Conservation (phyloP, 2,329 filamentous ascomycete species). For the Diaporthe amygdali region DNA sequence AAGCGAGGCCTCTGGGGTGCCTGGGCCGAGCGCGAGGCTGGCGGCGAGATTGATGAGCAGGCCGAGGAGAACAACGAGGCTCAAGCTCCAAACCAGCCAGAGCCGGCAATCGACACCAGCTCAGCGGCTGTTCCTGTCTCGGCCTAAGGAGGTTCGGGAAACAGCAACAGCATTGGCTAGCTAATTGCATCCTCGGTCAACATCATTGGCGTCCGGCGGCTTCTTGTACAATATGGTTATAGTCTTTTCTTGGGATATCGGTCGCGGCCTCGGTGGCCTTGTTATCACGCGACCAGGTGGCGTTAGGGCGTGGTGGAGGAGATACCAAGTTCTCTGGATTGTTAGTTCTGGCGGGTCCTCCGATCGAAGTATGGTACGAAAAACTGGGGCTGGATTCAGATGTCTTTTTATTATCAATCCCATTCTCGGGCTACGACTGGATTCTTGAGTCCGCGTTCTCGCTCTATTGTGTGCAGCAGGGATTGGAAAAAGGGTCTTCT, state of each 20-base stretch:
- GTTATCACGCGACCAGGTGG: conserved; percentile 24
- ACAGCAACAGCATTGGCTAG: neutral
- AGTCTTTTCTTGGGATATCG: conserved; percentile 9
- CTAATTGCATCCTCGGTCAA: neutral
- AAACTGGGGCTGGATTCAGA: conserved; percentile 3
- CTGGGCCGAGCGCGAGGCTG: conserved; percentile 84
- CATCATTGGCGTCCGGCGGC: neutral
- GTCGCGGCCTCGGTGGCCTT: conserved; percentile 7
- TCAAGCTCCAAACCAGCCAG: conserved; percentile 33
- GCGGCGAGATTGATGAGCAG: conserved; percentile 64
- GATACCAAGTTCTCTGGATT: conserved; percentile 21
- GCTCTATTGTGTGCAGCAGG: neutral
- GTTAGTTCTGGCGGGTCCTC: conserved; percentile 2
- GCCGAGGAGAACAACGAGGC: conserved; percentile 40
- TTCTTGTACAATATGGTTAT: conserved; percentile 25
- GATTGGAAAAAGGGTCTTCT: conserved; percentile 3
- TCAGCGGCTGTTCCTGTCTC: conserved; percentile 24
- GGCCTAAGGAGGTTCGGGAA: conserved; percentile 15
- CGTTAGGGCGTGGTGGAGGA: conserved; percentile 25
- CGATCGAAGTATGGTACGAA: neutral
- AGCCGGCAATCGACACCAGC: conserved; percentile 36
- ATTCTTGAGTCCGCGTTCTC: neutral
- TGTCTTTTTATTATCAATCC: neutral
- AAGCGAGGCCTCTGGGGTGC: conserved; percentile 97
- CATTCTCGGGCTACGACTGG: neutral